Conservation (phyloP, 345 rosid genomes). For the Boechera divaricarpa region DNA sequence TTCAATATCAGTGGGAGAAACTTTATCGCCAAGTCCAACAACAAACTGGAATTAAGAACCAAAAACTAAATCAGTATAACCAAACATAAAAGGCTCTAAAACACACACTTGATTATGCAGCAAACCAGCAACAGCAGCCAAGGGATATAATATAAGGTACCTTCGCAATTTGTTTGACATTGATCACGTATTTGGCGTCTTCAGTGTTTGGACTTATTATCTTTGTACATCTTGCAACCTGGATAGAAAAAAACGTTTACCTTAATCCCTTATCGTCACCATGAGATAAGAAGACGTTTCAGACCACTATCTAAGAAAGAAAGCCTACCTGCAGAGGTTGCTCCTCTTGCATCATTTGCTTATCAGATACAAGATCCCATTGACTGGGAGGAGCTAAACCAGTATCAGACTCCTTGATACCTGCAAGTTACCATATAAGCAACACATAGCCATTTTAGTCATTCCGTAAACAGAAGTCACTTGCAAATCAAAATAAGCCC, state of each 20-base stretch:
- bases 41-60: conserved; percentile 64
- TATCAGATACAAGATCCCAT: conserved; percentile 99
- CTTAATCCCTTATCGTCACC: background rate
- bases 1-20: conserved; percentile 94
- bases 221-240: conserved; percentile 99
- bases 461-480: background rate
- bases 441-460: background rate
- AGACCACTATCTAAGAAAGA: conserved; percentile 1
- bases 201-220: conserved; percentile 94
- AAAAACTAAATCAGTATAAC: conserved; percentile 25
- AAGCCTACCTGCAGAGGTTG: conserved; percentile 77
- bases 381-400: conserved; percentile 98
- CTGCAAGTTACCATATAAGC: conserved; percentile 42
- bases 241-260: background rate
- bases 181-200: conserved; percentile 94
- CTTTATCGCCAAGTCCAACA: conserved; percentile 98
- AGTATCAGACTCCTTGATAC: conserved; percentile 97
- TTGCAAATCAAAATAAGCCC: background rate
- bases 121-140: background rate
- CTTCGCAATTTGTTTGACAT: conserved; percentile 98
- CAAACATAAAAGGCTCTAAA: background rate
- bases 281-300: background rate
- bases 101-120: conserved; percentile 24
- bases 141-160: conserved; percentile 37
- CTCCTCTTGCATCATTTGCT: conserved; percentile 99